Percentiles rank a stretch among this genome's conserved stretches.
Conservation (phyloP, 805 yeast genomes). For the Wickerhamomyces alni region DNA sequence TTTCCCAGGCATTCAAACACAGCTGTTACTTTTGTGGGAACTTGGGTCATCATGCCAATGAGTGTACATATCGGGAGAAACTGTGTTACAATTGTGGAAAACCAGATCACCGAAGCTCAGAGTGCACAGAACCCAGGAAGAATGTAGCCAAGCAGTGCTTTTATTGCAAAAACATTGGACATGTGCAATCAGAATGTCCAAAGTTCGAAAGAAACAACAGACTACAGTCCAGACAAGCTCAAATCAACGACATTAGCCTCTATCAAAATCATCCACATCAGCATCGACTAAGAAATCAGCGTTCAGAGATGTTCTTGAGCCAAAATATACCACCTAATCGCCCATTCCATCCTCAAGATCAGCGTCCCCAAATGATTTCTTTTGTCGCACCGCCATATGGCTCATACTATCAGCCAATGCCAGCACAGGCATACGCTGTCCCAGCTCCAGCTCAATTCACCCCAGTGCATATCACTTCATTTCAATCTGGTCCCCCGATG, state of each 20-base stretch:
- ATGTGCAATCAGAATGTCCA: conserved; percentile 25
- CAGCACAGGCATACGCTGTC: neutral
- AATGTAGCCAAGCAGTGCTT: conserved; percentile 24
- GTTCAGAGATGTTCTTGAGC: neutral
- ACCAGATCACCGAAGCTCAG: conserved; percentile 25
- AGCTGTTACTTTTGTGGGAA: conserved; percentile 27
- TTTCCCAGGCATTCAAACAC: conserved; percentile 21
- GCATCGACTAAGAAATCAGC: neutral
- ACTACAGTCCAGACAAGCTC: neutral
- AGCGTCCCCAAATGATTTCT: neutral
- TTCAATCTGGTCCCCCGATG: neutral
- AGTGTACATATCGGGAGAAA: conserved; percentile 19
- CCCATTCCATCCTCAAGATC: neutral
- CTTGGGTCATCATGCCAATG: conserved; percentile 26
- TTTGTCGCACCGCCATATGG: neutral
- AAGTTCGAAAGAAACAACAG: neutral
- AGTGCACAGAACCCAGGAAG: conserved; percentile 20
- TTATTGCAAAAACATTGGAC: conserved; percentile 24
- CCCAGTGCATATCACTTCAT: neutral
- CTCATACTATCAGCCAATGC: neutral
- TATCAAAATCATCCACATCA: neutral
- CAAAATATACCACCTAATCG: neutral
- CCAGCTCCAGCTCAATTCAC: neutral
- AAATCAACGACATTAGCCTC: neutral
- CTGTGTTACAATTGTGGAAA: conserved; percentile 27